These are phyloP conservation scores for Phyllosticta citribraziliensis DNA, from an alignment of 2,329 filamentous ascomycete genomes.

Conservation along the genomic window DNA sequence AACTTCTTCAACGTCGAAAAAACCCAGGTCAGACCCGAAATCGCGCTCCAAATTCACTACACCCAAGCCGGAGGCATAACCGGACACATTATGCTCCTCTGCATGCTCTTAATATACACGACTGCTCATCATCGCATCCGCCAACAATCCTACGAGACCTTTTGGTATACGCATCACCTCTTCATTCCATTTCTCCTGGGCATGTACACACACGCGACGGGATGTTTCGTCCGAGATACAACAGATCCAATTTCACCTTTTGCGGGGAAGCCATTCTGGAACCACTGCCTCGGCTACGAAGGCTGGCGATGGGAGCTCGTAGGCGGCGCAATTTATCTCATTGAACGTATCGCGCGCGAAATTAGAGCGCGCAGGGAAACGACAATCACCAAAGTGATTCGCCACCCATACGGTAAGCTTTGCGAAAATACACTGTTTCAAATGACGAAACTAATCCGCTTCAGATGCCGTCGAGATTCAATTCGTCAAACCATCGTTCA, in stretches of 20 bases:
- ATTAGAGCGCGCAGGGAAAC: constrained; percentile 74
- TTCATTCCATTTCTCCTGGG: constrained; percentile 91
- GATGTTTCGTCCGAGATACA: constrained; percentile 90
- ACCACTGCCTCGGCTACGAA: constrained; percentile 87
- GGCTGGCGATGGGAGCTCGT: constrained; percentile 96
- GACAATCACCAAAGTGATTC: constrained; percentile 85
- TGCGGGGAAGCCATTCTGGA: constrained; percentile 72
- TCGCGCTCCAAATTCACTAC: constrained; percentile 87
- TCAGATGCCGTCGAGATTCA: constrained; percentile 91
- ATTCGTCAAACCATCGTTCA: constrained; percentile 92
- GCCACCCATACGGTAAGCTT: constrained; percentile 78
- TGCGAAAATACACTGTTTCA: background rate
- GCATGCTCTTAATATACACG: constrained; percentile 97
- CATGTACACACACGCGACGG: constrained; percentile 90
- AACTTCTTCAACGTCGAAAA: constrained; percentile 97
- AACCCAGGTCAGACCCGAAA: constrained; percentile 67
- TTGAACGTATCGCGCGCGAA: constrained; percentile 85
- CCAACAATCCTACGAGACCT: constrained; percentile 95
- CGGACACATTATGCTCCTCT: constrained; percentile 95
- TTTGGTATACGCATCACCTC: constrained; percentile 99
- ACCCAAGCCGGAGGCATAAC: constrained; percentile 82
- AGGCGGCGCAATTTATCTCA: constrained; percentile 73
- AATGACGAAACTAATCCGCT: constrained; percentile 2
- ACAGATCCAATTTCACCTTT: constrained; percentile 68
- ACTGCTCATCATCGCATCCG: constrained; percentile 88